Evolutionary conservation across 108 stramenopile species (phyloP), one percentile per base, ranked within the genome.

Genomic region (Cyclostephanos tholiformis): DNA sequence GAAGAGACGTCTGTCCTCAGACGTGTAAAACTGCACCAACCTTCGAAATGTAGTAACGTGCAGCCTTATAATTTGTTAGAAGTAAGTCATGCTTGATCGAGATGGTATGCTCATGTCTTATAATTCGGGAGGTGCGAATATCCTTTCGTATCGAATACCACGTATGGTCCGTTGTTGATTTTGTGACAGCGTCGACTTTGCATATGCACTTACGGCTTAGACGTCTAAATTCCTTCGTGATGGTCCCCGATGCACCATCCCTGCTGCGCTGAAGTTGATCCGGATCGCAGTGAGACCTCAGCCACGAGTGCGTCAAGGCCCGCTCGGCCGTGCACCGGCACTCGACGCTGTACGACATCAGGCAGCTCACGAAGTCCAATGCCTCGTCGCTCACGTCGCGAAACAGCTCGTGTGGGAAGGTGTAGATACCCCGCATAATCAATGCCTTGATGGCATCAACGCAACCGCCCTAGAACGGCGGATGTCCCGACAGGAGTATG

Each of bases 391-490:
- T 88, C 1, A 96, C 95, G 68, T 94, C 95, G 23, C 88, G 75
- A 60, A 94, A 96, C 27, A 94, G 72, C 64, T 92, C 91, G 53
- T 91, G 90, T 19, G 91, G 95, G 73, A 96, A 96, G 30, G 88
- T 82, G 72, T 94, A 96, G 72, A 87, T 85, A 0, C 95, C 95
- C 55, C 85, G 85, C 14, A 94, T 84, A 61, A 96, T 94, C 23
- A 85, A 85, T 10, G 88, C 89, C 80, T 91, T 94, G 80, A 96
- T 93, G 22, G 85, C 89, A 66, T 93, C 91, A 73, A 91, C 93
- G 71, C 91, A 89, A 65, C 89, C 88, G 68, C 95, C 95, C 66
- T 91, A 91, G 74, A 97, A 97, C 8, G 97, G 97, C 32, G 95
- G 92, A 35, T 92, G 91, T 20, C 95, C 95, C 61, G 84, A 85